Base-by-base conservation (phyloP, 2,329 filamentous ascomycete species). In the Sporothrix euskadiensis region DNA sequence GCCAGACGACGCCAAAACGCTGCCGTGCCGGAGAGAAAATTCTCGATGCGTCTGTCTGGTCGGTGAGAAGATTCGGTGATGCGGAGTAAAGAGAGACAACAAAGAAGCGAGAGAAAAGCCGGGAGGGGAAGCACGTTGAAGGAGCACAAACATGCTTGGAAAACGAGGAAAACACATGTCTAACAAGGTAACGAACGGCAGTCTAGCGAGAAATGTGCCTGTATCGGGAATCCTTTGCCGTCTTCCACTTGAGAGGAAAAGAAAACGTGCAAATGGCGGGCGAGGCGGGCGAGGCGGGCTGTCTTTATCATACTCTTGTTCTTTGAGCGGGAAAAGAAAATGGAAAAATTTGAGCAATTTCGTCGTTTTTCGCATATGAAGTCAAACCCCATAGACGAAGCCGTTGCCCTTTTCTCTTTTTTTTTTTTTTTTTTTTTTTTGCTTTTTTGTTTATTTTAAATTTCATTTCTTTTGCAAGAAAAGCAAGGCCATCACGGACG, bases 111-210 rank as follows among this genome's bases (percentile, higher is more conserved):
- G 39, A 66, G 22, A 30, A 66, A 47, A 49, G 22, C 63, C 39
- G 39, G 41, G 26, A 26, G n/a, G 32, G 26, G 5, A 22, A 41
- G 30, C 14, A 16, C 12, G 10, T 4, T 1, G n/a, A 39, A 30
- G 12, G 26, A 47, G n/a, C 44, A 1, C 22, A 72, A 19, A 49
- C 44, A 57, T 14, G 68, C 71, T 61, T 61, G 61, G 71, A 56
- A 72, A 68, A 68, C 61, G 57, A 52, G 61, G 71, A 44, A 72
- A 68, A 68, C 61, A 68, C 59, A 68, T 72, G 71, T 49, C 35
- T 56, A 49, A 68, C 71, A 72, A 57, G 71, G 57, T 65, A 44
- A 56, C 22, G 22, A 22, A 12, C 52, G 8, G 22, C 4, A 56
- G 22, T 56, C 22, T 26, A 5, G 32, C 57, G 32, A 65, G 35